Conservation (phyloP, 345 rosid genomes). For the Bretschneidera sinensis region DNA sequence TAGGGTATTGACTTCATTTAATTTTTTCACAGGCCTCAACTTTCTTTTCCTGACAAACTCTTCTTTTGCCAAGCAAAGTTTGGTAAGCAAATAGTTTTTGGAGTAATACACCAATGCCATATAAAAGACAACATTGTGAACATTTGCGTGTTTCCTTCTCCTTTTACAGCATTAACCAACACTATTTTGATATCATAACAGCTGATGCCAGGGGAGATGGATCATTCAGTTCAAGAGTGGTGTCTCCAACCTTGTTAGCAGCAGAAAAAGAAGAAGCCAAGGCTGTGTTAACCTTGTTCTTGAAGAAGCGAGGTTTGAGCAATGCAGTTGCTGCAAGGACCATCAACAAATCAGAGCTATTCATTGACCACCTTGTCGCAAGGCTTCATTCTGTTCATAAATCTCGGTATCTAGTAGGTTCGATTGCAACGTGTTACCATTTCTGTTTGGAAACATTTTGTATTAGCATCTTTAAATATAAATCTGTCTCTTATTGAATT, state of each 20-base stretch:
- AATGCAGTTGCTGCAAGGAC: slow-evolving; percentile 60
- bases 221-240: slow-evolving; percentile 43
- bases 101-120: not conserved
- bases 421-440: slow-evolving; percentile 28
- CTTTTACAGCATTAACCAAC: not conserved
- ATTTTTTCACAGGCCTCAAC: slow-evolving; percentile 21
- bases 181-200: slow-evolving; percentile 14
- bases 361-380: slow-evolving; percentile 74
- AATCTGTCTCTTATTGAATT: slow-evolving; percentile 6
- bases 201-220: slow-evolving; percentile 54
- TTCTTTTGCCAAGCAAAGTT: slow-evolving; percentile 31
- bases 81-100: slow-evolving; percentile 21
- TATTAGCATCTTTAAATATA: not conserved
- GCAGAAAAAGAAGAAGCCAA: slow-evolving; percentile 94
- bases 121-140: not conserved
- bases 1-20: not conserved
- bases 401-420: slow-evolving; percentile 93
- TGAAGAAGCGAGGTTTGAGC: slow-evolving; percentile 79
- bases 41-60: slow-evolving; percentile 24
- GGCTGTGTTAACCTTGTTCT: slow-evolving; percentile 74
- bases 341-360: slow-evolving; percentile 64
- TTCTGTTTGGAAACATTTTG: slow-evolving; percentile 10
- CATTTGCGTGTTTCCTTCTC: not conserved
- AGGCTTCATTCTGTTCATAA: slow-evolving; percentile 77
- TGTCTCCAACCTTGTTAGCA: slow-evolving; percentile 54